phyloP scores from a whole-genome alignment of 257 asterid species.

The Salvia hispanica region DNA sequence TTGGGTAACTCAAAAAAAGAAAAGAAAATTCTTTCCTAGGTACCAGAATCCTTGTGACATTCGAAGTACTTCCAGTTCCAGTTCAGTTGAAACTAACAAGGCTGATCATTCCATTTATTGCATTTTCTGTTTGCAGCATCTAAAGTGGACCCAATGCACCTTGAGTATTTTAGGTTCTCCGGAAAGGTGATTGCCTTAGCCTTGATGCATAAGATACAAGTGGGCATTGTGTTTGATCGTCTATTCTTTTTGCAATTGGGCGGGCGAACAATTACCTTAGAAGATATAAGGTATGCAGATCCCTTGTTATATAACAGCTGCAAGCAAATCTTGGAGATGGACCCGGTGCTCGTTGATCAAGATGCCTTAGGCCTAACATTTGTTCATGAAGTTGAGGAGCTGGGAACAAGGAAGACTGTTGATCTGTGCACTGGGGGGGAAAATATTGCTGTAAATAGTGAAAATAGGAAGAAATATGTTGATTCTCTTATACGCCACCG shows the following conservation, averaged over 20 bases:
- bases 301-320: conserved; percentile 86
- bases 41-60: no score
- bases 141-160: conserved; percentile 89
- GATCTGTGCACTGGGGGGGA: conserved; percentile 76
- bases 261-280: conserved; percentile 62
- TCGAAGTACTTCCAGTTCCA: background rate
- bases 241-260: conserved; percentile 72
- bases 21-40: no score
- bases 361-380: conserved; percentile 89
- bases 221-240: conserved; percentile 91
- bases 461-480: conserved; percentile 72
- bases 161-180: conserved; percentile 77
- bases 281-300: conserved; percentile 86
- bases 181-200: conserved; percentile 94
- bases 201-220: conserved; percentile 88
- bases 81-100: conserved; percentile 20
- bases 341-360: conserved; percentile 73
- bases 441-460: conserved; percentile 66
- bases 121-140: conserved; percentile 67
- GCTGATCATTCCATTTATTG: conserved; percentile 31
- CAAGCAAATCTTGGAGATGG: conserved; percentile 92
- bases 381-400: conserved; percentile 73
- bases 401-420: conserved; percentile 72
- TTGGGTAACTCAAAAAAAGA: no score
- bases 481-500: conserved; percentile 71